These are phyloP conservation scores for Diaporthe helianthi DNA, from an alignment of 2,329 filamentous ascomycete genomes.

Conservation along the genomic window DNA sequence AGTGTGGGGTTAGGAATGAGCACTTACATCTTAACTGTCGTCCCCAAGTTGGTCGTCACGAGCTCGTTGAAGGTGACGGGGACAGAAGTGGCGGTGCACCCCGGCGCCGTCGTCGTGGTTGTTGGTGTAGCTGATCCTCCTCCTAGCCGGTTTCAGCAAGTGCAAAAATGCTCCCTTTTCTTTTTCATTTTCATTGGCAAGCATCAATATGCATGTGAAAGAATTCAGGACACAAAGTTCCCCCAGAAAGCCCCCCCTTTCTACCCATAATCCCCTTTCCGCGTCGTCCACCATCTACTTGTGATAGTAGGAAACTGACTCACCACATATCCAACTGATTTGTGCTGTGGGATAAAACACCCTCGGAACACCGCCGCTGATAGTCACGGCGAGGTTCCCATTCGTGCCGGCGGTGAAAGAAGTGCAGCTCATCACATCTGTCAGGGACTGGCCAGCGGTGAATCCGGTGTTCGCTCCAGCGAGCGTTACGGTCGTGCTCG, in stretches of 20 bases:
- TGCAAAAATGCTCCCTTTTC: not conserved
- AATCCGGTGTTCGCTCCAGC: conserved; percentile 48
- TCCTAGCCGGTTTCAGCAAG: not conserved
- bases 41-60: conserved; percentile 38
- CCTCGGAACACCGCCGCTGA: conserved; percentile 51
- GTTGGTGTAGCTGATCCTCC: conserved; percentile 38
- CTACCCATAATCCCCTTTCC: too few relatives aligned
- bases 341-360: conserved; percentile 48
- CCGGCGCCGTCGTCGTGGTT: conserved; percentile 23
- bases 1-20: not conserved
- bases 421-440: conserved; percentile 54
- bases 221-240: conserved; percentile 1
- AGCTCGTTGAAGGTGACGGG: conserved; percentile 40
- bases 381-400: conserved; percentile 52
- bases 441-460: conserved; percentile 42
- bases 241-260: not conserved
- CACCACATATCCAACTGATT: conserved; percentile 45
- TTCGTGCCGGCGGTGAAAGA: conserved; percentile 48
- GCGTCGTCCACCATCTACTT: not conserved
- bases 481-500: conserved; percentile 44
- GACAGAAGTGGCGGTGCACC: conserved; percentile 34
- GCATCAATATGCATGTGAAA: not conserved
- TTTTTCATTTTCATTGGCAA: not conserved
- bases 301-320: conserved; percentile 10
- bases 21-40: conserved; percentile 40